phyloP scores from a whole-genome alignment of 2,329 filamentous ascomycete species.

The Ophiosphaerella herpotricha region DNA sequence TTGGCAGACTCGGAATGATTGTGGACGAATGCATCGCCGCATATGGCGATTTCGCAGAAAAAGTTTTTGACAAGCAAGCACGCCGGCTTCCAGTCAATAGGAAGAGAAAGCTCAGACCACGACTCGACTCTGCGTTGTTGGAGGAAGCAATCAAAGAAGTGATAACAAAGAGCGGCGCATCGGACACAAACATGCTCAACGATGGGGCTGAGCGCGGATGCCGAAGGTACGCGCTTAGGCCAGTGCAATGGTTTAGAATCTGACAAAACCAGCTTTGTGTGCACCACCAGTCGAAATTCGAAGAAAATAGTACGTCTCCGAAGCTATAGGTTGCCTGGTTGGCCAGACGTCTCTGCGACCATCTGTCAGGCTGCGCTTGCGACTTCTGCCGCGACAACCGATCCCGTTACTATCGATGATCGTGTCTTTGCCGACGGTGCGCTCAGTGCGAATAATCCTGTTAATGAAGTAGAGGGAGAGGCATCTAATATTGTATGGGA shows the following conservation, averaged over 20 bases:
- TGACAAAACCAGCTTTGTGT: background rate
- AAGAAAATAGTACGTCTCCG: slow-evolving; percentile 31
- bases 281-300: background rate
- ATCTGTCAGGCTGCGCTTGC: too few relatives aligned
- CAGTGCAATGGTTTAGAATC: too few relatives aligned
- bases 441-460: slow-evolving; percentile 51
- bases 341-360: slow-evolving; percentile 21
- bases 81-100: background rate
- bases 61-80: slow-evolving; percentile 7
- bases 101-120: slow-evolving; percentile 8
- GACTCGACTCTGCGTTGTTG: slow-evolving; percentile 9
- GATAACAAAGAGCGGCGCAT: too few relatives aligned
- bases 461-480: slow-evolving; percentile 47
- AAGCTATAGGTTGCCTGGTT: slow-evolving; percentile 20
- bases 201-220: too few relatives aligned
- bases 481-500: slow-evolving; percentile 11
- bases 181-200: too few relatives aligned
- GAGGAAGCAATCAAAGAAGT: background rate
- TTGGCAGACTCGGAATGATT: slow-evolving; percentile 21
- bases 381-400: slow-evolving; percentile 23
- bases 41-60: slow-evolving; percentile 6
- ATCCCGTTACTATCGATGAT: slow-evolving; percentile 44
- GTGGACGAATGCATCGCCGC: slow-evolving; percentile 17
- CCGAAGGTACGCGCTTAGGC: too few relatives aligned
- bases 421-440: slow-evolving; percentile 49